Conservation (phyloP, 441 rosid species). For the Dalechampia spathulata region DNA sequence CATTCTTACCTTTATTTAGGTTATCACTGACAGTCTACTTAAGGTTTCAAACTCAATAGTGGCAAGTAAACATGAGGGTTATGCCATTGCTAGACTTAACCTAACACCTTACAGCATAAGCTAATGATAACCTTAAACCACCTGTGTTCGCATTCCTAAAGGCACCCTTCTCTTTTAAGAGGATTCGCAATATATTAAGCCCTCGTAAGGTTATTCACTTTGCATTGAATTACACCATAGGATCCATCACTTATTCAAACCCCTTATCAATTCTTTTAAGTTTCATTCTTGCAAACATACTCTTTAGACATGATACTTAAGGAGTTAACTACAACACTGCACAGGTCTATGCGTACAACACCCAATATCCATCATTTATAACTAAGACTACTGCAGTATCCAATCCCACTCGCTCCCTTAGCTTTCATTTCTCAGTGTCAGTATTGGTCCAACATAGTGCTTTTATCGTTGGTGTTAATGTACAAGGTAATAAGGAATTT, state of each 20-base stretch:
- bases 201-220: neutral
- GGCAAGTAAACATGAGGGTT: neutral
- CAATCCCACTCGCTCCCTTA: conserved; percentile 1
- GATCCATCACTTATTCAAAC: neutral
- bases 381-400: no score
- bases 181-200: neutral
- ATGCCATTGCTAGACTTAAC: neutral
- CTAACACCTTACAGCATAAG: neutral
- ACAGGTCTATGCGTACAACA: neutral
- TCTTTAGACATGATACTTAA: neutral
- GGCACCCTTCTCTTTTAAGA: neutral
- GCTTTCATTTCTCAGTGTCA: conserved; percentile 6
- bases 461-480: conserved; percentile 11
- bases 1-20: conserved; percentile 8
- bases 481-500: no score
- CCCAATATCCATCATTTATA: conserved; percentile 5
- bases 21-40: neutral
- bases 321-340: neutral
- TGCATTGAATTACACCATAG: neutral
- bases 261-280: neutral
- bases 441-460: conserved; percentile 5
- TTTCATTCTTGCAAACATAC: neutral
- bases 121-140: neutral
- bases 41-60: neutral
- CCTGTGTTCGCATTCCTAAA: neutral